Conservation (phyloP, 768 basidiomycete species). For the Hypsizygus marmoreus region DNA sequence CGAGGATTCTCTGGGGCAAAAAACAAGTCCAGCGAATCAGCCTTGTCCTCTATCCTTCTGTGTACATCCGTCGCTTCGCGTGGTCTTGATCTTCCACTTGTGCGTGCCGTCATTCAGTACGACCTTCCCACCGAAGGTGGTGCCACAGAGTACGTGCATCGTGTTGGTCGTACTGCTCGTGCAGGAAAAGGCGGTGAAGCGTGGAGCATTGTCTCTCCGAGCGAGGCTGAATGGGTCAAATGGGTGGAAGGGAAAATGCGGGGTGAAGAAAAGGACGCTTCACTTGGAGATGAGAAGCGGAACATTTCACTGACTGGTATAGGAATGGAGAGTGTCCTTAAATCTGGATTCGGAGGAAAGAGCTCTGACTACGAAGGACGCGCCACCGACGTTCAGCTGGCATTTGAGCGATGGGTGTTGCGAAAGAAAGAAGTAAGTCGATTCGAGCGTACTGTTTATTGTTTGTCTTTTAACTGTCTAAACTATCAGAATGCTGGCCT, state of each 20-base stretch:
- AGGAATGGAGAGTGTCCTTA: conserved; percentile 69
- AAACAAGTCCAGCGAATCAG: conserved; percentile 22
- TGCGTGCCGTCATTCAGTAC: conserved; percentile 92
- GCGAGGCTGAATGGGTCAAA: conserved; percentile 85
- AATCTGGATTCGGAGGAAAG: conserved; percentile 84
- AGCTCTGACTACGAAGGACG: conserved; percentile 80
- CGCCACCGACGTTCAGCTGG: conserved; percentile 93
- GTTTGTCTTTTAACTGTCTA: conserved; percentile 3
- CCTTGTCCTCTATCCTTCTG: conserved; percentile 72
- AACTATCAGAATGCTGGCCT: conserved; percentile 64
- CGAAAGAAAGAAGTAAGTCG: conserved; percentile 63
- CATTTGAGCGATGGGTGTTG: conserved; percentile 94
- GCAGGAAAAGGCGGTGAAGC: conserved; percentile 95
- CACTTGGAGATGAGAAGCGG: conserved; percentile 30
- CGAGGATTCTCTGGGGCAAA: conserved; percentile 67
- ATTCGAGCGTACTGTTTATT: conserved; percentile 4
- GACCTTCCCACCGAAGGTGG: conserved; percentile 98
- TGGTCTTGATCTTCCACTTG: conserved; percentile 93
- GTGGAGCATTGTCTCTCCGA: conserved; percentile 89
- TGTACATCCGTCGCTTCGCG: conserved; percentile 99
- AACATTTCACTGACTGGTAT: conserved; percentile 59
- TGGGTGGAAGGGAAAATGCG: conserved; percentile 89
- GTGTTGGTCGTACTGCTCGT: conserved; percentile 95
- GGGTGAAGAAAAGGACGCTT: conserved; percentile 36
- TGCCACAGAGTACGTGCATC: conserved; percentile 93